Base-by-base conservation (phyloP, 768 basidiomycete genomes). In the Lyophyllum decastes region DNA sequence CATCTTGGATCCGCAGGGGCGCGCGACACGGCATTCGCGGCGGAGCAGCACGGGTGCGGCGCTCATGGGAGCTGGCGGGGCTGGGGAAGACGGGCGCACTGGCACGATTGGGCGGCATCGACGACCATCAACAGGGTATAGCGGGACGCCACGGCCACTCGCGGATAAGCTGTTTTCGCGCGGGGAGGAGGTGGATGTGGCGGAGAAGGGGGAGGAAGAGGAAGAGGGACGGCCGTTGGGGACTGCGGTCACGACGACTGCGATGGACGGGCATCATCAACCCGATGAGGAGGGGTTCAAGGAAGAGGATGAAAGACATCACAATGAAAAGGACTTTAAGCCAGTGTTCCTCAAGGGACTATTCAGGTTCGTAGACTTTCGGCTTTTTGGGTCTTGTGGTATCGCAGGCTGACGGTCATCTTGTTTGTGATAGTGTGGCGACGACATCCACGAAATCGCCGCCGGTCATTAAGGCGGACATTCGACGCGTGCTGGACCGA, bases 291-390 rank as follows among this genome's bases (percentile, higher is more conserved):
- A 80, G 55, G 71, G 69, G n/a, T 77, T 77, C 56, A 77, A 73
- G 59, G 78, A 82, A 45, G 80, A 81, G 60, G 75, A 78, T 52
- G 82, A 82, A 57, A 70, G 78, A n/a, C 75, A 81, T 62, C 72
- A 75, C 33, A 72, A 63, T 27, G 87, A 88, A 63, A 88, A 87
- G 73, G 90, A 92, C 56, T 89, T 93, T 67, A 98, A 98, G 76
- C 93, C 97, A 1, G 87, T 98, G 46, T 96, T 93, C 74, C 75
- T 98, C 67, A 99, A 98, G 74, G 97, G 97, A 6, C 69, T 99
- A 49, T 98, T 99, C 77, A 95, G 92, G 88, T 92, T 60, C 62
- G 80, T 74, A 53, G 51, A 34, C 50, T 43, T 54, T 33, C 57
- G 35, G 14, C 53, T 12, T 14, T 11, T 54, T 8, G 41, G n/a